Conservation (phyloP, 768 basidiomycete species). For the Hysterangium stoloniferum region DNA sequence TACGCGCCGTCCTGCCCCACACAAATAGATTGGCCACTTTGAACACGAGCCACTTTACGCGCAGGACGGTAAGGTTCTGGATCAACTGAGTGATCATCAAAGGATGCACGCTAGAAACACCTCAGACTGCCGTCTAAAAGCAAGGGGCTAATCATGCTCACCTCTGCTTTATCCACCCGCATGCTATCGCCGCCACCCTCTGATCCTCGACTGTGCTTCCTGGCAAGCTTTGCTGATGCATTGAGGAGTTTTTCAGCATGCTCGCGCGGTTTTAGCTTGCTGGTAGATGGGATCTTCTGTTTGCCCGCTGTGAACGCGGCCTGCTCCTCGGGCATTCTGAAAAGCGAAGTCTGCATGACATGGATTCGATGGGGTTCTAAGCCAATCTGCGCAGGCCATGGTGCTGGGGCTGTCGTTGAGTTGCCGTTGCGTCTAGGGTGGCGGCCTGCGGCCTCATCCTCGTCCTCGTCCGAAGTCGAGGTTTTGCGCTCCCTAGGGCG, state of each 20-base stretch:
- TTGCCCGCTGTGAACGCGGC: slow-evolving; percentile 41
- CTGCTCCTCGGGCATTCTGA: slow-evolving; percentile 57
- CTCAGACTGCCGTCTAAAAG: background rate
- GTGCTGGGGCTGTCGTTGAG: slow-evolving; percentile 31
- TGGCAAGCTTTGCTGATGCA: slow-evolving; percentile 32
- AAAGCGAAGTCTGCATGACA: slow-evolving; percentile 88
- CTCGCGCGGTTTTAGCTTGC: slow-evolving; percentile 17
- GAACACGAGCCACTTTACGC: slow-evolving; percentile 73
- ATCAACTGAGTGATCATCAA: slow-evolving; percentile 65
- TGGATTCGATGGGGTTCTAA: slow-evolving; percentile 86
- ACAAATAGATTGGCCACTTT: slow-evolving; percentile 56
- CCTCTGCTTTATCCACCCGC: slow-evolving; percentile 51
- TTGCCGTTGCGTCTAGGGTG: slow-evolving; percentile 33
- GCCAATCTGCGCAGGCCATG: slow-evolving; percentile 67
- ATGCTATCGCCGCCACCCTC: slow-evolving; percentile 67
- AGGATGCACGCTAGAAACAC: slow-evolving; percentile 58
- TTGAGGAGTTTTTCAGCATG: slow-evolving; percentile 28
- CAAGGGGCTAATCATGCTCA: slow-evolving; percentile 21
- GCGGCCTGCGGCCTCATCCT: background rate
- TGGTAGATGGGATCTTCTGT: slow-evolving; percentile 46
- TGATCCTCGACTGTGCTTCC: slow-evolving; percentile 74
- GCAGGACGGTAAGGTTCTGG: slow-evolving; percentile 64
- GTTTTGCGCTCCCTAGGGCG: slow-evolving; percentile 27
- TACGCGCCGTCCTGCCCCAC: slow-evolving; percentile 55
- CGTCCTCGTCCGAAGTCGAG: slow-evolving; percentile 21